A percentile compares a stretch with the other conserved stretches of the same genome.
phyloP scores from a whole-genome alignment of 2,329 filamentous ascomycete genomes.

The Arthroderma sp. region DNA sequence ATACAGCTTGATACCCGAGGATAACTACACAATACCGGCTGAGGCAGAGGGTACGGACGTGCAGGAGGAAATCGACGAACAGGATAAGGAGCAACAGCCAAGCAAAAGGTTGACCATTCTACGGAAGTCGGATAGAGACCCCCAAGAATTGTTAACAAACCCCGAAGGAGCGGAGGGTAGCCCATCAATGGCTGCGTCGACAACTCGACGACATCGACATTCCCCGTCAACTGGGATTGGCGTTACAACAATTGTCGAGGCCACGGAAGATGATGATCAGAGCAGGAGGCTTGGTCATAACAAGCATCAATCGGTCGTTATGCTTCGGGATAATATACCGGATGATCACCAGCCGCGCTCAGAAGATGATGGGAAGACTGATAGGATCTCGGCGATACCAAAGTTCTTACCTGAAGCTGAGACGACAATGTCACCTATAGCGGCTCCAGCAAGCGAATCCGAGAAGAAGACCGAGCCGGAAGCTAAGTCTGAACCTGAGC shows the following conservation, averaged over 20 bases:
- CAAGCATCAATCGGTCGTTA: background rate
- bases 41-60: conserved; percentile 61
- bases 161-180: background rate
- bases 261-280: conserved; percentile 29
- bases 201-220: conserved; percentile 54
- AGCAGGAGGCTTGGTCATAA: conserved; percentile 6
- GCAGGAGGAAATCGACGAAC: conserved; percentile 1
- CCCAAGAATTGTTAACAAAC: conserved; percentile 17
- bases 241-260: conserved; percentile 62
- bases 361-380: no score
- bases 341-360: no score
- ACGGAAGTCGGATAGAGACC: conserved; percentile 29
- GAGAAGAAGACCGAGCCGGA: no score
- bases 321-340: background rate
- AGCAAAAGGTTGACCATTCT: conserved; percentile 17
- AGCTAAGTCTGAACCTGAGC: no score
- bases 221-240: conserved; percentile 62
- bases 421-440: no score
- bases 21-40: conserved; percentile 89
- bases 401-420: no score
- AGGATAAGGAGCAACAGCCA: conserved; percentile 4
- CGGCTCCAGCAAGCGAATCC: no score
- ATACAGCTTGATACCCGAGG: conserved; percentile 76
- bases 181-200: conserved; percentile 34
- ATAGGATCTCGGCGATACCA: no score